Conservation (phyloP, 1,139 yeast species). For the Zhuliangozyma blackwelliae region DNA sequence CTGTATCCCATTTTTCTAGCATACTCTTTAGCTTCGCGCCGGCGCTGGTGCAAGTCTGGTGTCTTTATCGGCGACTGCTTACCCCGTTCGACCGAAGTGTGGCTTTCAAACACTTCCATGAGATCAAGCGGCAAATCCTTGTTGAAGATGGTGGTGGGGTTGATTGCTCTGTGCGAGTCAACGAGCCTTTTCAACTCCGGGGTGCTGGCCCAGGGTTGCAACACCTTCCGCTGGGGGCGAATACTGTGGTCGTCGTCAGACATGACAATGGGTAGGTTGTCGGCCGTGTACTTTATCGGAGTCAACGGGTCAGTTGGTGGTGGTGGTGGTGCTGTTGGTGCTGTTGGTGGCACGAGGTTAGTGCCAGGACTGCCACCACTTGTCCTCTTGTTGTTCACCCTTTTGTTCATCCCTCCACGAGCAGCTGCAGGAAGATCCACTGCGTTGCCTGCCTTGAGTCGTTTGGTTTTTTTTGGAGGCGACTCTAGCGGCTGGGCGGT, state of each 20-base stretch:
- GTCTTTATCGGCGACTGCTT: conserved; percentile 54
- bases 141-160: conserved; percentile 77
- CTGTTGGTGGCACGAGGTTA: too few relatives aligned
- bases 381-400: conserved; percentile 1
- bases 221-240: conserved; percentile 34
- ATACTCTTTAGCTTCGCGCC: conserved; percentile 47
- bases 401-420: conserved; percentile 17
- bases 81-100: conserved; percentile 46
- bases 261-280: conserved; percentile 41
- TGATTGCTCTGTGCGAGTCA: conserved; percentile 53
- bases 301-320: conserved; percentile 5
- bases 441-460: conserved; percentile 23
- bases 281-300: conserved; percentile 12
- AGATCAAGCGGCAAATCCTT: conserved; percentile 60
- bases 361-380: background rate
- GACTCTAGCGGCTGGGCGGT: background rate
- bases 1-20: conserved; percentile 51
- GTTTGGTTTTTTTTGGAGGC: conserved; percentile 8
- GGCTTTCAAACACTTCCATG: conserved; percentile 61
- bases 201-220: conserved; percentile 71
- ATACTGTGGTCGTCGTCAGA: conserved; percentile 56
- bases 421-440: conserved; percentile 36
- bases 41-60: conserved; percentile 20
- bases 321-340: too few relatives aligned
- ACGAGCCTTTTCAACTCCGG: conserved; percentile 55